These are phyloP conservation scores for Ustilago sp. DNA, from an alignment of 1,284 basidiomycete species.

Conservation along the genomic window DNA sequence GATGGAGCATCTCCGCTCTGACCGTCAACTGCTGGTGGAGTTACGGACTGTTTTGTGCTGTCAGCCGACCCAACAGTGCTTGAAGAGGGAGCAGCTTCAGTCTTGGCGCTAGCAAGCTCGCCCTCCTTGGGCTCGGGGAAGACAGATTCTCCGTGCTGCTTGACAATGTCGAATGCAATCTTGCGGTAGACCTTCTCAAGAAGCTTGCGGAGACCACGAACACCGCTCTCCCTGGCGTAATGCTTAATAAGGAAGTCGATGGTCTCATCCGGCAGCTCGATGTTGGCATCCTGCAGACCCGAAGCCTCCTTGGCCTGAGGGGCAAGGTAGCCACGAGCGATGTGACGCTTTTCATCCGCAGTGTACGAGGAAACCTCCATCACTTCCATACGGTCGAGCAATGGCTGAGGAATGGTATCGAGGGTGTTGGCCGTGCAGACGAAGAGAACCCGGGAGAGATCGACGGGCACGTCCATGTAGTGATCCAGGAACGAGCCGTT, in stretches of 20 bases:
- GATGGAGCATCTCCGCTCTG: slow-evolving; percentile 18
- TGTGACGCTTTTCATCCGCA: slow-evolving; percentile 93
- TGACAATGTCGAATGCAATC: slow-evolving; percentile 90
- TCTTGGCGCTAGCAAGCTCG: slow-evolving; percentile 54
- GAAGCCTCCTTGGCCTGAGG: slow-evolving; percentile 94
- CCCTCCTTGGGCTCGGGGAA: slow-evolving; percentile 78
- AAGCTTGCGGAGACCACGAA: slow-evolving; percentile 67
- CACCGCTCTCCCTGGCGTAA: slow-evolving; percentile 94
- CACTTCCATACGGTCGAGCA: slow-evolving; percentile 91
- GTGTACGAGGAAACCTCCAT: slow-evolving; percentile 90
- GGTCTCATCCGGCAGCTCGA: slow-evolving; percentile 71
- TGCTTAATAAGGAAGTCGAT: slow-evolving; percentile 94
- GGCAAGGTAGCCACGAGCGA: slow-evolving; percentile 89
- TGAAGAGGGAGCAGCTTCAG: slow-evolving; percentile 27
- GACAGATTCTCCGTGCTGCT: slow-evolving; percentile 87
- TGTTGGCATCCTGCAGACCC: slow-evolving; percentile 75
- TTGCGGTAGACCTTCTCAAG: slow-evolving; percentile 92
- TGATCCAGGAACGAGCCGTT: slow-evolving; percentile 96
- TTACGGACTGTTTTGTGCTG: slow-evolving; percentile 68
- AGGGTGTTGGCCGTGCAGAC: slow-evolving; percentile 84
- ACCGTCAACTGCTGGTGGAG: slow-evolving; percentile 60
- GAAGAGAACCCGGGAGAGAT: slow-evolving; percentile 94
- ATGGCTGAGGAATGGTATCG: slow-evolving; percentile 94
- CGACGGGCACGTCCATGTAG: slow-evolving; percentile 97
- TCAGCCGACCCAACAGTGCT: slow-evolving; percentile 40